Evolutionary conservation across 441 rosid genomes (phyloP).

Genomic region (Aquilaria agallochum): DNA sequence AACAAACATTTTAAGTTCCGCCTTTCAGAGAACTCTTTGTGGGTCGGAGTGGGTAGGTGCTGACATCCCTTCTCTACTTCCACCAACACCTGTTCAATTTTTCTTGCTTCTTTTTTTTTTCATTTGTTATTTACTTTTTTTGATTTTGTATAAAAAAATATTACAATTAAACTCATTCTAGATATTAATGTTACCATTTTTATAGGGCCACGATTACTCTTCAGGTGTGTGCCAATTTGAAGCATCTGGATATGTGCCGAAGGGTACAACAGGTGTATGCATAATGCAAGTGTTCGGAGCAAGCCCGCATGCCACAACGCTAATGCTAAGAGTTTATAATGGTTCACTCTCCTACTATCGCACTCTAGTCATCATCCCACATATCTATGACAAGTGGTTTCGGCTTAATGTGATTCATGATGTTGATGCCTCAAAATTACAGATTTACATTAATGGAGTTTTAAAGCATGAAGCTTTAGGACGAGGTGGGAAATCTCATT

Average conservation of each 20-base stretch:
- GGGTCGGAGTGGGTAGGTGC: too few relatives aligned
- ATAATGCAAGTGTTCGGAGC: conserved; percentile 9
- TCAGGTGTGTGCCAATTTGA: conserved; percentile 27
- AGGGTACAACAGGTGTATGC: conserved; percentile 7
- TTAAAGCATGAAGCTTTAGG: not conserved
- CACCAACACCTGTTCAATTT: too few relatives aligned
- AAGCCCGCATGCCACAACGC: not conserved
- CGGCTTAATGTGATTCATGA: not conserved
- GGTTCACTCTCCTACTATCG: not conserved
- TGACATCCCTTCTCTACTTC: too few relatives aligned
- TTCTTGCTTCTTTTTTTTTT: too few relatives aligned
- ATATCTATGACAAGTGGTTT: not conserved
- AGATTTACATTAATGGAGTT: not conserved
- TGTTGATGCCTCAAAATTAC: not conserved
- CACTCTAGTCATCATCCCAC: not conserved
- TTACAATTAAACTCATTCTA: too few relatives aligned
- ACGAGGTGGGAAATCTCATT: not conserved
- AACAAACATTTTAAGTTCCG: too few relatives aligned
- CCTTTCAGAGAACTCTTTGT: too few relatives aligned
- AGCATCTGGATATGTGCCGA: conserved; percentile 10
- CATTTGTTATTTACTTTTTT: too few relatives aligned
- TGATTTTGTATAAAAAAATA: too few relatives aligned
- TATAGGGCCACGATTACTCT: conserved; percentile 16
- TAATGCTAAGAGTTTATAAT: not conserved
- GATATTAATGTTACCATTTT: not conserved